Evolutionary conservation across 1,284 basidiomycete genomes (phyloP).

Genomic region (Moesziomyces antarcticus): DNA sequence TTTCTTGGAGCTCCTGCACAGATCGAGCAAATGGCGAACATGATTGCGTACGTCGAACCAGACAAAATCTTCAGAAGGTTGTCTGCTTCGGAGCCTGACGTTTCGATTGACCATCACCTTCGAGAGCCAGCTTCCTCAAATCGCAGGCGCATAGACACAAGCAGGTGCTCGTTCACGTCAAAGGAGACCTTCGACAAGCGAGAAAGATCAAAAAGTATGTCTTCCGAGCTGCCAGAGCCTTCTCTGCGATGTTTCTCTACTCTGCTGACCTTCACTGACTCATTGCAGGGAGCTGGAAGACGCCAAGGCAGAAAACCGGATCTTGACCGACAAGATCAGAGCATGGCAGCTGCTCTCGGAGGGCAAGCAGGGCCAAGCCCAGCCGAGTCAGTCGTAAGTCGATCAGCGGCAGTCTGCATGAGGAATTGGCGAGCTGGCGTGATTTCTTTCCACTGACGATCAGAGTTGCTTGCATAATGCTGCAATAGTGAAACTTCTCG

Average conservation of each 20-base stretch:
- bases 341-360: neutral
- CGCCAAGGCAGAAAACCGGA: constrained; percentile 12
- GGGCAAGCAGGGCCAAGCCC: neutral
- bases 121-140: constrained; percentile 28
- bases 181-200: constrained; percentile 14
- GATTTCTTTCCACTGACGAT: neutral
- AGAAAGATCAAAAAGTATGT: constrained; percentile 18
- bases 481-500: neutral
- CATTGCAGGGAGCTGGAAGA: constrained; percentile 16
- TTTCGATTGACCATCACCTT: no score
- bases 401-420: neutral
- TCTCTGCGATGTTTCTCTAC: neutral
- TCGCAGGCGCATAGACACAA: constrained; percentile 24
- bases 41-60: constrained; percentile 20
- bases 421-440: no score
- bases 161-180: constrained; percentile 27
- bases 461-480: neutral
- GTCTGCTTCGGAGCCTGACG: no score
- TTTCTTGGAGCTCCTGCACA: neutral
- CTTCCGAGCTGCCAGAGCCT: neutral
- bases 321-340: constrained; percentile 16
- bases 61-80: neutral
- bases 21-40: constrained; percentile 41
- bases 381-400: neutral
- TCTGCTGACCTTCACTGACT: neutral